Evolutionary conservation across 169 alveolate species (phyloP).

Genomic region (Miamiensis avidus): DNA sequence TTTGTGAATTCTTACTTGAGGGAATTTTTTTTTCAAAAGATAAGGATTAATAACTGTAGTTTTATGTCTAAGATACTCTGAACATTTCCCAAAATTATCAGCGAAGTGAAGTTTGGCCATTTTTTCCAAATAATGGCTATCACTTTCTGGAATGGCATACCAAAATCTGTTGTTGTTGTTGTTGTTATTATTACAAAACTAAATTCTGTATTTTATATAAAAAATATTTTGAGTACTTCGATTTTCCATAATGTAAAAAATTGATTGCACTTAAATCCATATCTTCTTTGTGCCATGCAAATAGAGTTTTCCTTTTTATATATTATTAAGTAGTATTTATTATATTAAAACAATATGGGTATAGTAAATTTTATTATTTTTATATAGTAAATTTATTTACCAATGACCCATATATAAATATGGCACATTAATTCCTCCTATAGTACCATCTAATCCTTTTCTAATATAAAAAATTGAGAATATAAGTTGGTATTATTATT

Average conservation of each 20-base stretch:
- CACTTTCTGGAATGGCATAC: conserved; percentile 90
- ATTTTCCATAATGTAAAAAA: conserved; percentile 93
- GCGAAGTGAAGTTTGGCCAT: conserved; percentile 60
- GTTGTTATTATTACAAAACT: neutral
- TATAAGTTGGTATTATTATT: no score
- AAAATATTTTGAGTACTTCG: conserved; percentile 58
- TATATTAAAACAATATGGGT: no score
- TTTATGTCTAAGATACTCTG: conserved; percentile 72
- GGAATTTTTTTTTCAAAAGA: conserved; percentile 78
- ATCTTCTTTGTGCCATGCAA: conserved; percentile 98
- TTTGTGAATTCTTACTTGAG: conserved; percentile 72
- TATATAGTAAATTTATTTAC: no score
- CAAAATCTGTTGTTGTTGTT: conserved; percentile 58
- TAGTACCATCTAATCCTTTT: conserved; percentile 38
- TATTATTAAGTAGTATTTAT: no score
- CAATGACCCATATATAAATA: conserved; percentile 91
- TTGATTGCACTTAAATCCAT: conserved; percentile 92
- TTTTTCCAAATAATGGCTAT: conserved; percentile 85
- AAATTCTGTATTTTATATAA: no score
- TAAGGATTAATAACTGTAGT: conserved; percentile 89
- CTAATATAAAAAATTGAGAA: neutral
- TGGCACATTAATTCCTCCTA: conserved; percentile 94
- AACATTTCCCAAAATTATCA: conserved; percentile 60
- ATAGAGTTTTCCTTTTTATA: conserved; percentile 92
- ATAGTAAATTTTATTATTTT: no score